Percentiles rank a stretch among this genome's conserved stretches.
Conservation (phyloP, 768 basidiomycete species). For the Clavaria fumosa region DNA sequence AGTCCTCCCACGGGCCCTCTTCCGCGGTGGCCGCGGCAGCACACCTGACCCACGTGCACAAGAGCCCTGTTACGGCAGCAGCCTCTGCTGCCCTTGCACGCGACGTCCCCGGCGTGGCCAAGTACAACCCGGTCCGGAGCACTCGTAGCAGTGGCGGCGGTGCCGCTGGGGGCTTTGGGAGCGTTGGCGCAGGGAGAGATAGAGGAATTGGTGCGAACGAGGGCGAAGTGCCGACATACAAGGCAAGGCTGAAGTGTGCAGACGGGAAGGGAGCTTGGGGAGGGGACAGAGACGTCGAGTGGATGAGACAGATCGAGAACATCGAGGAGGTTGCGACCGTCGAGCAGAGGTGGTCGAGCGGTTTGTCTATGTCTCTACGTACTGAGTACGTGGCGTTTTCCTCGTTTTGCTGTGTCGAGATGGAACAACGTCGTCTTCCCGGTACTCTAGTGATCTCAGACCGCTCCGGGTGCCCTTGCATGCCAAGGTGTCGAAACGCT, state of each 20-base stretch:
- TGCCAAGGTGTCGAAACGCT: constrained; percentile 91
- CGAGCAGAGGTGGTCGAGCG: constrained; percentile 68
- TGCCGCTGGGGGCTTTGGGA: no score
- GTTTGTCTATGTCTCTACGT: constrained; percentile 58
- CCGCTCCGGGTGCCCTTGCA: constrained; percentile 86
- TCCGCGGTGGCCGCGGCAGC: constrained; percentile 29
- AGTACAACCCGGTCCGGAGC: constrained; percentile 61
- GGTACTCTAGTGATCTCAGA: constrained; percentile 47
- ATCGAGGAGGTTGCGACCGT: constrained; percentile 49
- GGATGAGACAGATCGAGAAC: constrained; percentile 47
- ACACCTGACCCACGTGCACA: constrained; percentile 59
- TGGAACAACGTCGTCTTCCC: no score
- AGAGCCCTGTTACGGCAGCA: constrained; percentile 75
- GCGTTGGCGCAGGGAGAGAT: no score
- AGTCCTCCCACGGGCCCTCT: constrained; percentile 51
- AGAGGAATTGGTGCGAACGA: constrained; percentile 53
- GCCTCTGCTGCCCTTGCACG: constrained; percentile 80
- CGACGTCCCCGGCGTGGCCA: constrained; percentile 71
- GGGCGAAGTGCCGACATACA: constrained; percentile 69
- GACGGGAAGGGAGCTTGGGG: constrained; percentile 40
- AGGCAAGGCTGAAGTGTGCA: constrained; percentile 52
- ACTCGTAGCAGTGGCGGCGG: constrained; percentile 30
- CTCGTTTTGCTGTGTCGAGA: no score
- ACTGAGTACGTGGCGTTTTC: constrained; percentile 34
- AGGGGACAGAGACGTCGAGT: constrained; percentile 56